Base-by-base conservation (phyloP, 2,329 filamentous ascomycete genomes). In the Laburnicola sp. region DNA sequence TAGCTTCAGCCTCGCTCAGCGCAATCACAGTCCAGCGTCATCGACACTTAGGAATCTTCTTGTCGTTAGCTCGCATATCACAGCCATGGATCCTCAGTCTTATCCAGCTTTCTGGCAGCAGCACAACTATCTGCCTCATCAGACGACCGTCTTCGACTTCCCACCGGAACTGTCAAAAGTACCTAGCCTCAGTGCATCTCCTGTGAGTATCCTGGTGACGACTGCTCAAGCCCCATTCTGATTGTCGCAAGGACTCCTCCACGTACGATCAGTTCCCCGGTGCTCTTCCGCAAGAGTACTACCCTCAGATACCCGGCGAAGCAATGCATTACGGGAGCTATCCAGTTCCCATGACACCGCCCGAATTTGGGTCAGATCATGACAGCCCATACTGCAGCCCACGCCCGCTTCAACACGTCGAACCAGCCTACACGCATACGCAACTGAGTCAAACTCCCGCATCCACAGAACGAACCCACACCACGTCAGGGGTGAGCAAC, bases 381-480 rank as follows among this genome's bases (percentile, higher is more conserved):
- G 72, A 73, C 40, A 69, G 63, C 42, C 68, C 71, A 6, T 70
- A 73, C 50, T 71, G 71, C 59, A 74, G 71, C 59, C 71, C 72
- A 11, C 63, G 63, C 6, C 64, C 65, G 26, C 54, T 58, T 38
- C 55, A 54, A 48, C 65, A 66, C 35, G 50, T 58, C 7, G 68
- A 70, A 36, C 62, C 61, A 22, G 53, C 58, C 6, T 67, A 59
- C 45, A 40, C 53, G 2, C 43, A 45, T 34, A 23, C 16, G 27
- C 55, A 62, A 36, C 43, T 49, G 36, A 40, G 52, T 23, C 54
- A 62, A 38, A 48, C 50, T 23, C 47, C 65, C 7, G 52, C 58
- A 11, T 53, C 63, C 6, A 37, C 63, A 1, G 72, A 73, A 48
- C 60, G 66, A 53, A 65, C 64, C 51, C 70, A 73, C 54, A 71